Evolutionary conservation across 805 yeast genomes (phyloP).

Genomic region (Scheffersomyces lignosus): DNA sequence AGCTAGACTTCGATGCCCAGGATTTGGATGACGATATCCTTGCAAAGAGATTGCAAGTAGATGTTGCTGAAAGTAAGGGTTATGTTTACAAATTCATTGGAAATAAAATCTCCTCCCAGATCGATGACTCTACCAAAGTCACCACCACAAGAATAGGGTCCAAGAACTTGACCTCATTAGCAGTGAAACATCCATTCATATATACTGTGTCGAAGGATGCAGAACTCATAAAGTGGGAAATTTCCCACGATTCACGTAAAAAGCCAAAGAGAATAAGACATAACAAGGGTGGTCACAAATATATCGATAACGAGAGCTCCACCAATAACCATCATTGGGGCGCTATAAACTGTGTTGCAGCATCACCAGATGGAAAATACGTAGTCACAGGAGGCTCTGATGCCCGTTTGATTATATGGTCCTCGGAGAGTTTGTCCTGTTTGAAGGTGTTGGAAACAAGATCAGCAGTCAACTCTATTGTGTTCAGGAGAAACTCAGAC

Average conservation of each 20-base stretch:
- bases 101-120: conserved; percentile 43
- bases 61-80: conserved; percentile 89
- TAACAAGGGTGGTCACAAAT: conserved; percentile 59
- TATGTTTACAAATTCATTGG: conserved; percentile 70
- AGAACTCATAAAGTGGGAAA: conserved; percentile 78
- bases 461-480: conserved; percentile 69
- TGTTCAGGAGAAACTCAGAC: conserved; percentile 78
- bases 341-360: conserved; percentile 76
- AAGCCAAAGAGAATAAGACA: conserved; percentile 69
- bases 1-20: conserved; percentile 76
- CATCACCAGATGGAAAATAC: conserved; percentile 81
- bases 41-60: conserved; percentile 75
- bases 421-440: conserved; percentile 73
- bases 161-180: conserved; percentile 54
- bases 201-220: conserved; percentile 83
- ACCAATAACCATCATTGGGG: conserved; percentile 73
- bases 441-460: conserved; percentile 76
- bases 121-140: conserved; percentile 33
- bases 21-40: conserved; percentile 88
- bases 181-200: conserved; percentile 60
- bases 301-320: conserved; percentile 33
- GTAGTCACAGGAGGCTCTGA: conserved; percentile 93
- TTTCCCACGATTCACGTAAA: conserved; percentile 42
- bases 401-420: conserved; percentile 81
- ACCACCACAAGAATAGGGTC: conserved; percentile 59